Evolutionary conservation across 345 rosid species (phyloP), one percentile per base, ranked within the genome.

Genomic region (Aethionema arabicum): DNA sequence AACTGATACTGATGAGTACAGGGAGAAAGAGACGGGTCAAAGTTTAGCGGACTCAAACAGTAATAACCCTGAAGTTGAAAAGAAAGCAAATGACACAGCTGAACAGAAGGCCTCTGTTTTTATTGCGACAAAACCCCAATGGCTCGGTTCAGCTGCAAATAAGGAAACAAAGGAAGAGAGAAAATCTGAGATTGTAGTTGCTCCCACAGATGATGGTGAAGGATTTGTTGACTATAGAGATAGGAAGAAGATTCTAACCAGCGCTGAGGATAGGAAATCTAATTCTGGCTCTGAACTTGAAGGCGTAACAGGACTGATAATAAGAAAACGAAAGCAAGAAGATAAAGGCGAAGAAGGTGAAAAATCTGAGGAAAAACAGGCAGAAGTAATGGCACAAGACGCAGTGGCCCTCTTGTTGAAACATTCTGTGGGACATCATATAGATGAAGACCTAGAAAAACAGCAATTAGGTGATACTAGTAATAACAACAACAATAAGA

Each of bases 141-240:
- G 99, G 99, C 97, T 90, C 31, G 97, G 99, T 59, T 92, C 97
- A 36, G 78, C 87, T 29, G 79, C 82, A 67, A 73, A 77, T 44
- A 77, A 56, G 51, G 81, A 78, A 52, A 39, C 30, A 32, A 35
- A 80, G 32, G 66, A 65, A 59, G 82, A 77, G 77, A 76, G 59
- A 44, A 56, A 68, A 42, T 47, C 48, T 62, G 83, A 70, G 73
- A 53, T 50, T 27, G 74, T 75, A 59, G 61, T 72, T 57, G 32
- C 53, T 46, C 47, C 52, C 43, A 59, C 67, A 7, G 71, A 78
- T 59, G 88, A 78, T 50, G 61, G 63, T 59, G 90, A 82, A 45
- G 76, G 85, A 69, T 93, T 93, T 74, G 90, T 93, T 47, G 91
- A 73, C 72, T 93, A 93, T 41, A 85, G 84, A 65, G 96, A 93